A percentile compares a stretch with the other conserved stretches of the same genome.
Evolutionary conservation across 768 basidiomycete genomes (phyloP).

Genomic region (Boletus subparvulus): DNA sequence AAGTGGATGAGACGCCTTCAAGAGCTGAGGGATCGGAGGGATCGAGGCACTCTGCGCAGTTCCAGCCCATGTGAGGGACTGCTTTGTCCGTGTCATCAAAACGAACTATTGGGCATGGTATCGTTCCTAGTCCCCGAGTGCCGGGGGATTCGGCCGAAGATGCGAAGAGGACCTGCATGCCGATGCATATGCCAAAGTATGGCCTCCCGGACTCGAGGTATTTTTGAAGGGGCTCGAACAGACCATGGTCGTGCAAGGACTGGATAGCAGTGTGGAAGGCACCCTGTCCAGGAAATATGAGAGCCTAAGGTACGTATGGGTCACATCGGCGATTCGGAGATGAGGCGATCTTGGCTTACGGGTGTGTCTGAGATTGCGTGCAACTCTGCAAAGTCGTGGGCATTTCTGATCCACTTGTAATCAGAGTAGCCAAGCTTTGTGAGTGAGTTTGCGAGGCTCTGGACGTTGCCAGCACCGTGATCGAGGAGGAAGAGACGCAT

Average conservation of each 20-base stretch:
- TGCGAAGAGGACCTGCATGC: slow-evolving; percentile 93
- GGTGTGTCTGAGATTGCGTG: slow-evolving; percentile 39
- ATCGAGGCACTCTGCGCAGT: slow-evolving; percentile 63
- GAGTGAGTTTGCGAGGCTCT: slow-evolving; percentile 91
- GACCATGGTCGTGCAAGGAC: slow-evolving; percentile 67
- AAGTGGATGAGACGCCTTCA: slow-evolving; percentile 49
- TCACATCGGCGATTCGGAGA: slow-evolving; percentile 5
- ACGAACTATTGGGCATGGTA: slow-evolving; percentile 75
- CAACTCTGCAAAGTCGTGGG: slow-evolving; percentile 73
- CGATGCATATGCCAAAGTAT: slow-evolving; percentile 98
- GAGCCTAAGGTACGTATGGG: slow-evolving; percentile 53
- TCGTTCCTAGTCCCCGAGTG: slow-evolving; percentile 73
- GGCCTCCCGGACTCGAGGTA: slow-evolving; percentile 89
- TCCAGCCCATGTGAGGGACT: slow-evolving; percentile 99
- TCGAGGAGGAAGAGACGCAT: slow-evolving; percentile 87
- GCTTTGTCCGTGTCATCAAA: slow-evolving; percentile 76
- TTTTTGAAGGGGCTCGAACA: slow-evolving; percentile 73
- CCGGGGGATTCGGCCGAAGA: slow-evolving; percentile 77
- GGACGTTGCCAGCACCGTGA: slow-evolving; percentile 95
- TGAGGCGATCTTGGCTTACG: slow-evolving; percentile 51
- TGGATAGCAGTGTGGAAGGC: slow-evolving; percentile 86
- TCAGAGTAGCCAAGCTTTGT: slow-evolving; percentile 71
- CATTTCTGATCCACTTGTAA: slow-evolving; percentile 84
- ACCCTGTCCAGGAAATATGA: slow-evolving; percentile 97
- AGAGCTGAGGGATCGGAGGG: slow-evolving; percentile 37